These are phyloP conservation scores for Dipteronia dyeriana DNA, from an alignment of 345 rosid genomes.

Conservation along the genomic window DNA sequence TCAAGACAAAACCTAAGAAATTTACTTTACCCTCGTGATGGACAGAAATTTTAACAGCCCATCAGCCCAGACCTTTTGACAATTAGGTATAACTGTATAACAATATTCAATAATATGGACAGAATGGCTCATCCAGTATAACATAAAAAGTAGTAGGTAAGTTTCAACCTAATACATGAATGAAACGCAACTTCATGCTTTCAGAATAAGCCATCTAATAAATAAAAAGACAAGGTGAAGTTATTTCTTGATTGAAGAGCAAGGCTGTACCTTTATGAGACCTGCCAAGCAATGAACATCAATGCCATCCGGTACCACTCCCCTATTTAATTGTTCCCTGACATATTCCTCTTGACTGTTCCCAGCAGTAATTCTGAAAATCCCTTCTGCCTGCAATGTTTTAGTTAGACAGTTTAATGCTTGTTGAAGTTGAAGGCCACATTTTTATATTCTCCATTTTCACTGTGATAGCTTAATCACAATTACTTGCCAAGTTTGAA, in stretches of 20 bases:
- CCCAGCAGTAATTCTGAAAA: conserved; percentile 90
- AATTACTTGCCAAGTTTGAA: conserved; percentile 2
- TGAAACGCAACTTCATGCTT: neutral
- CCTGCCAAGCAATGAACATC: conserved; percentile 97
- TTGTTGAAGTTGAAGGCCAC: neutral
- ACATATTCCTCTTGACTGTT: conserved; percentile 91
- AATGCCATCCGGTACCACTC: conserved; percentile 69
- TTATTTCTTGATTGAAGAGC: neutral
- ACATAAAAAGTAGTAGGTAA: neutral
- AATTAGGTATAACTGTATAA: neutral
- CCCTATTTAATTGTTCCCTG: conserved; percentile 82
- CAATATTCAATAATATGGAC: neutral
- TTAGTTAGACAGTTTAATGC: conserved; percentile 2
- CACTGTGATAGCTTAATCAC: neutral
- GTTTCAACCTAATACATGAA: neutral
- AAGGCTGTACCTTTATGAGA: conserved; percentile 74
- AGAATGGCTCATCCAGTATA: neutral
- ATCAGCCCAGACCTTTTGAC: neutral
- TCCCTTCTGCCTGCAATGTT: conserved; percentile 77
- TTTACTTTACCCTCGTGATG: neutral
- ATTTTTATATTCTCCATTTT: neutral
- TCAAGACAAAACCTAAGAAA: neutral
- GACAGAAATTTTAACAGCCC: conserved; percentile 1
- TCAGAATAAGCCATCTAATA: conserved; percentile 1
- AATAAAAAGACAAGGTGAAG: neutral